Evolutionary conservation across 768 basidiomycete species (phyloP), one percentile per base, ranked within the genome.

Genomic region (Kwoniella sp.): DNA sequence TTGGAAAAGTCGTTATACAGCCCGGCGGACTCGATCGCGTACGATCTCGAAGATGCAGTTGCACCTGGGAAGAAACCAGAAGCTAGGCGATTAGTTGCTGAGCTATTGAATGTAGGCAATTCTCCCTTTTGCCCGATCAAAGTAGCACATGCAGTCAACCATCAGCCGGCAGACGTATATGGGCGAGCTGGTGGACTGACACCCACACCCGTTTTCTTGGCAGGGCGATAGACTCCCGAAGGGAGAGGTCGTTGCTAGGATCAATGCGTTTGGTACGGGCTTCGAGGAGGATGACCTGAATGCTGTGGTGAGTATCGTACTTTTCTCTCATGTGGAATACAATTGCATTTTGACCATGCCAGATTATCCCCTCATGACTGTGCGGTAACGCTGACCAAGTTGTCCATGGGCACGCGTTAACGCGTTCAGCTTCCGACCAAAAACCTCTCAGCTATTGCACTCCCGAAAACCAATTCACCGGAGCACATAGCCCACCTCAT

Each of bases 41-140:
- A 92, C 72, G 92, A 95, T 81, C 83, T 95, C 13, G 92, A 94
- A 77, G 92, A 95, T 77, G 89, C 89, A 64, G 86, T 94, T 0
- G 82, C 90, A 3, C 88, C 88, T 2, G 81, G 82, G 4, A 69
- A 78, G 29, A 79, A 81, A 26, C 86, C 87, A 62, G 90, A 91
- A 77, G 79, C 80, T 22, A 79, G 83, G 90, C 4, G 76, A 79
- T 36, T 79, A 81, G 8, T 92, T 89, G 72, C 80, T 89, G 27
- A 74, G 79, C 48, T 90, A 86, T 75, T 71, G 83, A 48, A 74
- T 64, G 74, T 71, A 54, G 47, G 70, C 57, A 8, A 17, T 9
- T 21, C 33, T 22, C 33, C 33, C 6, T n/a, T n/a, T n/a, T n/a
- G n/a, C n/a, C n/a, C n/a, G n/a, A n/a, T n/a, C n/a, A n/a, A n/a